Evolutionary conservation across 2,329 filamentous ascomycete species (phyloP), one percentile per base, ranked within the genome.

Genomic region (Dactylonectria macrodidyma): DNA sequence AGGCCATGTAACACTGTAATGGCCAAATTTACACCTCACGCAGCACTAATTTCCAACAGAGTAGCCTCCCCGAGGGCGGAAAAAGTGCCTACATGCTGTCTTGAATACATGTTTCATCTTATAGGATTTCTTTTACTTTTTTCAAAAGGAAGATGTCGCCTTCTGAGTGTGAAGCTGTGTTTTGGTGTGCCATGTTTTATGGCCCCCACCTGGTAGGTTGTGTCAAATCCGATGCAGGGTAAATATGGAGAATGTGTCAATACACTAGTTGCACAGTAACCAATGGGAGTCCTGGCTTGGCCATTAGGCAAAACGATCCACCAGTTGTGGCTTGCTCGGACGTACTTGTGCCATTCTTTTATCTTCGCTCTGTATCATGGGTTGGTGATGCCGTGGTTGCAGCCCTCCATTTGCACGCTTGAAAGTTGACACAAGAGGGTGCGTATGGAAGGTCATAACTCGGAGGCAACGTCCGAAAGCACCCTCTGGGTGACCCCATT

Each of bases 311-410:
- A 26, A 24, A 33, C 22, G 47, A 51, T 51, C 22, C 47, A 51
- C 26, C 22, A 51, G 22, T 51, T 51, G 47, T 51, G 47, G 47
- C 22, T 51, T 33, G 47, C 24, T 51, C 47, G 24, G 22, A 51
- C 2, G 10, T 26, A 30, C 26, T 16, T 26, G 47, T 51, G 0
- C 11, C 47, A 26, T 51, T 51, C 46, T 8, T 48, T 16, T 41
- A 16, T 41, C 36, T 41, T 41, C 36, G 12, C 36, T 41, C 36
- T 41, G 36, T 16, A 41, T 41, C 36, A 41, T 41, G 36, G 12
- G 36, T 16, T 41, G 36, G 36, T 41, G 36, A 41, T 41, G 3
- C 3, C 36, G 14, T 16, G 14, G 36, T 41, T 41, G 36, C 36
- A 16, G 6, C 36, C 11, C 12, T 16, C 12, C 14, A n/a, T 41